Evolutionary conservation across 1,284 basidiomycete species (phyloP).

Genomic region (Microbotryum intermedium): DNA sequence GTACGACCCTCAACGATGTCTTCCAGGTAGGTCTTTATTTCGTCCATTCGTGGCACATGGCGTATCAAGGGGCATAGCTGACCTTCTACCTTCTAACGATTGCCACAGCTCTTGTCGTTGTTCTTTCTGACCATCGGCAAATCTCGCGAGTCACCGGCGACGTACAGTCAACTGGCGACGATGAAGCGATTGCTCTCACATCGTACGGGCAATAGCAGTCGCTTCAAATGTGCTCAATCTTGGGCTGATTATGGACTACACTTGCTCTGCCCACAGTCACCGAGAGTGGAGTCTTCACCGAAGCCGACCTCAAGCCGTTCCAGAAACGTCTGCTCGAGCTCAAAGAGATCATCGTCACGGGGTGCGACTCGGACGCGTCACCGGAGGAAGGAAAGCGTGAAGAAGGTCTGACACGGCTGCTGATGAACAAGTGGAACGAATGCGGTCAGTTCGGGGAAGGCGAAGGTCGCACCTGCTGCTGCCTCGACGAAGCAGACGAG

Average conservation of each 20-base stretch:
- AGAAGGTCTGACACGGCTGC: slow-evolving; percentile 68
- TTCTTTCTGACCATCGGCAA: slow-evolving; percentile 56
- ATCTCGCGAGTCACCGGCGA: slow-evolving; percentile 81
- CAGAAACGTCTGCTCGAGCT: slow-evolving; percentile 67
- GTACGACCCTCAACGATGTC: slow-evolving; percentile 79
- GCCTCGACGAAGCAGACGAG: background rate
- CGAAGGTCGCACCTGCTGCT: background rate
- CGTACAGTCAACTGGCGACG: slow-evolving; percentile 85
- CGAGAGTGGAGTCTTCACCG: slow-evolving; percentile 86
- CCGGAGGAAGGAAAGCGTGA: slow-evolving; percentile 58
- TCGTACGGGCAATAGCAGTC: background rate
- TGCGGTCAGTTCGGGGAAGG: slow-evolving; percentile 66
- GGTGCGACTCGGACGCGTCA: slow-evolving; percentile 9
- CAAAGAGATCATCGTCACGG: slow-evolving; percentile 56
- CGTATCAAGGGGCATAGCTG: background rate
- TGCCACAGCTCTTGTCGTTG: slow-evolving; percentile 28
- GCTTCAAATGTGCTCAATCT: background rate
- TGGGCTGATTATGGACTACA: slow-evolving; percentile 78
- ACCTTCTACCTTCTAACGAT: slow-evolving; percentile 33
- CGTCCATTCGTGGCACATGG: slow-evolving; percentile 51
- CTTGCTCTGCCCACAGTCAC: slow-evolving; percentile 48
- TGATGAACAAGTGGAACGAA: slow-evolving; percentile 82
- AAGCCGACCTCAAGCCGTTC: slow-evolving; percentile 77
- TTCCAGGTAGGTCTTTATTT: slow-evolving; percentile 56
- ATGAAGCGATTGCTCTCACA: slow-evolving; percentile 45